A percentile compares a stretch with the other conserved stretches of the same genome.
These are phyloP conservation scores for Trichoderma asperellum DNA, from an alignment of 2,329 filamentous ascomycete species.

Conservation along the genomic window DNA sequence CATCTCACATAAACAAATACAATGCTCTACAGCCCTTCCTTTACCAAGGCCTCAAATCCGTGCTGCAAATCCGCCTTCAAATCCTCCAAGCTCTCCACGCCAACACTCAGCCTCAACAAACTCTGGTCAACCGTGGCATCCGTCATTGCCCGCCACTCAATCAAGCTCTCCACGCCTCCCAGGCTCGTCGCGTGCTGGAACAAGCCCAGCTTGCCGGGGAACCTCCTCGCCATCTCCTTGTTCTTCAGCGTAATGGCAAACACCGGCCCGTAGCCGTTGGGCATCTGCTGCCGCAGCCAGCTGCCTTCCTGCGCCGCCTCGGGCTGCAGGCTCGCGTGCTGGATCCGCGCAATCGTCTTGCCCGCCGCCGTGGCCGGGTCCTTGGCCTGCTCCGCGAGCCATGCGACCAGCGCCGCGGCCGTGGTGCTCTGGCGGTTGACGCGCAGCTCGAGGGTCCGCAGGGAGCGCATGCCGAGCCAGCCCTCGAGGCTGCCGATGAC, in stretches of 20 bases:
- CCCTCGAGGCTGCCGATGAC: slow-evolving; percentile 90
- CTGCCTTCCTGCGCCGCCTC: slow-evolving; percentile 58
- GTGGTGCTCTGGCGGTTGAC: slow-evolving; percentile 76
- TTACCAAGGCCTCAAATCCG: slow-evolving; percentile 62
- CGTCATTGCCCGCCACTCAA: slow-evolving; percentile 94
- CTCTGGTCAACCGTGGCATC: slow-evolving; percentile 72
- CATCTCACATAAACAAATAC: not conserved
- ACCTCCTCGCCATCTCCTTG: slow-evolving; percentile 61
- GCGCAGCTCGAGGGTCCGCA: slow-evolving; percentile 83
- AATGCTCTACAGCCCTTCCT: slow-evolving; percentile 22
- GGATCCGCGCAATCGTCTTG: slow-evolving; percentile 62
- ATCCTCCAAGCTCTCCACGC: slow-evolving; percentile 86
- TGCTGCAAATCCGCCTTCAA: slow-evolving; percentile 73
- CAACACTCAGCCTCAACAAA: slow-evolving; percentile 80
- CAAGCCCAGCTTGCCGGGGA: slow-evolving; percentile 78
- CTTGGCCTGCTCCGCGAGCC: slow-evolving; percentile 62
- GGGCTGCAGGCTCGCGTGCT: slow-evolving; percentile 80
- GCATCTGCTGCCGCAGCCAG: slow-evolving; percentile 90
- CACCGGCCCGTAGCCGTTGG: slow-evolving; percentile 84
- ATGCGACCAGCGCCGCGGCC: slow-evolving; percentile 70
- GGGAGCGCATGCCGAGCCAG: slow-evolving; percentile 85
- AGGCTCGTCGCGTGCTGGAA: slow-evolving; percentile 96
- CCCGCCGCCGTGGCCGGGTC: slow-evolving; percentile 49
- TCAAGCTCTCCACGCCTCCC: slow-evolving; percentile 91
- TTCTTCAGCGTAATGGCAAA: slow-evolving; percentile 73